These are phyloP conservation scores for Podospora conica DNA, from an alignment of 495 filamentous ascomycete genomes.

Conservation along the genomic window DNA sequence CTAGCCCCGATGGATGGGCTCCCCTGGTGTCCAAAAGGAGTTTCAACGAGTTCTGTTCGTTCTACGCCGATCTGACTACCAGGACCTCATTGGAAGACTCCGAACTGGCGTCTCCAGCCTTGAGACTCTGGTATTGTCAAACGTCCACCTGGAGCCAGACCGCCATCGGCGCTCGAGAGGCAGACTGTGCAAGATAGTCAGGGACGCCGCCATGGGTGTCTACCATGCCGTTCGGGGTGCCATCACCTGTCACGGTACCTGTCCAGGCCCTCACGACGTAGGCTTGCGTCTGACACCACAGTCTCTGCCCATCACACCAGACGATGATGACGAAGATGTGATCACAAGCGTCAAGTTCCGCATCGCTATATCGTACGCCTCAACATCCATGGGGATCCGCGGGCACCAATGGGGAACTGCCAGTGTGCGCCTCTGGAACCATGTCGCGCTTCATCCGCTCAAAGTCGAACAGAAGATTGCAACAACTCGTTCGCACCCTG, in stretches of 20 bases:
- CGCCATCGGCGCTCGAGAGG: slow-evolving; percentile 17
- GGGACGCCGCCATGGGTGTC: slow-evolving; percentile 27
- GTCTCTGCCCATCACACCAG: slow-evolving; percentile 19
- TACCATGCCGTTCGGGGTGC: slow-evolving; percentile 29
- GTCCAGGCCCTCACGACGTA: slow-evolving; percentile 15
- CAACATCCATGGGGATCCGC: not conserved
- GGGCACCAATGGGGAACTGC: not conserved
- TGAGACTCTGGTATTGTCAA: slow-evolving; percentile 27
- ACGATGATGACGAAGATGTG: slow-evolving; percentile 15
- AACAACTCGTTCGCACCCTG: not conserved
- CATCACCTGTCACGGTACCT: slow-evolving; percentile 30
- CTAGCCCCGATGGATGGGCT: slow-evolving; percentile 3
- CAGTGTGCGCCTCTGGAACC: slow-evolving; percentile 5
- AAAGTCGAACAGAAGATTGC: not conserved
- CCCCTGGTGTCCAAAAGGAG: slow-evolving; percentile 6
- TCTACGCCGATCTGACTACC: slow-evolving; percentile 23
- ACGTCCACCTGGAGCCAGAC: slow-evolving; percentile 27
- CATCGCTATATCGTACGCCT: not conserved
- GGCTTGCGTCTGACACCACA: slow-evolving; percentile 10
- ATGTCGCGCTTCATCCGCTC: not conserved
- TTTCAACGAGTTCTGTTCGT: slow-evolving; percentile 29
- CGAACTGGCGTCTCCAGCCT: slow-evolving; percentile 29
- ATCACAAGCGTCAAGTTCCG: slow-evolving; percentile 4
- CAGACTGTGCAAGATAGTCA: slow-evolving; percentile 23
- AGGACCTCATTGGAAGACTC: slow-evolving; percentile 26